Base-by-base conservation (phyloP, 495 filamentous ascomycete genomes). In the Entonaema liquescens region DNA sequence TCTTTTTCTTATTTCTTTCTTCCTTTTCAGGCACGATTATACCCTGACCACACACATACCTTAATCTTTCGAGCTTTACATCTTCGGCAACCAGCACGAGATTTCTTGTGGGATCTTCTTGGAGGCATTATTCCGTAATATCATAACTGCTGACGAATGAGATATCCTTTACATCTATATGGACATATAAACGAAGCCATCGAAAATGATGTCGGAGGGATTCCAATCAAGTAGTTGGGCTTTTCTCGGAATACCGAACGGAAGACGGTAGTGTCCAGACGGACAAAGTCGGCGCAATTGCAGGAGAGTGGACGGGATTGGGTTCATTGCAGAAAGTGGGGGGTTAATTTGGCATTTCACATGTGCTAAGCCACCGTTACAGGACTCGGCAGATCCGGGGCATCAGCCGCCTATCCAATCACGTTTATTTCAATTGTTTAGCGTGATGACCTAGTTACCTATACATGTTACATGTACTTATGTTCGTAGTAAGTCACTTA, bases 61-160 rank as follows among this genome's bases (percentile, higher is more conserved):
- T 90, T 90, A 55, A 90, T 88, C 77, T 89, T 89, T 47, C 88
- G 81, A 54, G 79, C 76, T 79, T 89, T 90, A 79, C 88, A 90
- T 40, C 87, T 80, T 63, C 81, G 78, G 66, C 88, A 90, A 25
- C 88, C 88, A 40, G 85, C 81, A 61, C 87, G 80, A 47, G 85
- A 87, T 79, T 90, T 90, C 70, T 88, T 89, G 72, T 90, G 88
- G 28, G 86, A 86, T 76, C 86, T 83, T 73, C 88, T 79, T 7
- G 88, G 85, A 42, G 88, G 83, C 84, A 87, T 86, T 53, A 57
- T 70, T 36, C 49, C 53, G 42, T 55, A 67, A 59, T 42, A 68
- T 74, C 54, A 69, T 68, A 76, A 70, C 50, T n/a, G 62, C 28
- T 29, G 58, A 26, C 36, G 9, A 50, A 61, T 7, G 58, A 59